Percentiles rank a stretch among this genome's conserved stretches.
Evolutionary conservation across 345 rosid species (phyloP).

Genomic region (Eutrema japonicum): DNA sequence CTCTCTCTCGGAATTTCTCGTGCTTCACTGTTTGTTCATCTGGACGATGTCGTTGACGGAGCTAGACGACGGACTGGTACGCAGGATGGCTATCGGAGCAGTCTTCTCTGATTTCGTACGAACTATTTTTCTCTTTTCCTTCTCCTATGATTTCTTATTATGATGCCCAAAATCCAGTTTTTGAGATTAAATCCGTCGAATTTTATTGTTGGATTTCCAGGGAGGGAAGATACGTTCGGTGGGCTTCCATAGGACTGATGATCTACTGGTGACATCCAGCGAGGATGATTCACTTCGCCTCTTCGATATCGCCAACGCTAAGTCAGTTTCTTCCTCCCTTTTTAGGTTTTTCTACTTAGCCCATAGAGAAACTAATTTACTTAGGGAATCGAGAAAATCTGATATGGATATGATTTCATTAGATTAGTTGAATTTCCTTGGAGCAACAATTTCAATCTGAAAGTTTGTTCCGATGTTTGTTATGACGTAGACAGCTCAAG

Average conservation of each 20-base stretch:
- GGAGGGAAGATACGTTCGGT: constrained; percentile 85
- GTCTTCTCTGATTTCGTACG: constrained; percentile 93
- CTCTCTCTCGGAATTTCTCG: constrained; percentile 1
- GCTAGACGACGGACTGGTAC: constrained; percentile 70
- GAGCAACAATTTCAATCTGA: constrained; percentile 7
- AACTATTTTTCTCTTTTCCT: not conserved
- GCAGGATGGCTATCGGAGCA: constrained; percentile 92
- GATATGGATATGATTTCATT: not conserved
- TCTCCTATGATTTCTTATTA: not conserved
- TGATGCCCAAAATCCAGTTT: not conserved
- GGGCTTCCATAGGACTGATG: constrained; percentile 94
- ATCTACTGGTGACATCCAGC: constrained; percentile 83
- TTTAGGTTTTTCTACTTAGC: constrained; percentile 25
- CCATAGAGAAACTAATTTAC: not conserved
- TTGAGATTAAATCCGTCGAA: not conserved
- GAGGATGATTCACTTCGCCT: constrained; percentile 96
- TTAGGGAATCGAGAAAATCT: not conserved
- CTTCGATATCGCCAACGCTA: constrained; percentile 87
- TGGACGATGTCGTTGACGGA: constrained; percentile 58
- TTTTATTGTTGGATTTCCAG: constrained; percentile 41
- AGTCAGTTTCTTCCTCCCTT: constrained; percentile 54
- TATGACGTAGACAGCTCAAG: constrained; percentile 70
- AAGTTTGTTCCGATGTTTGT: constrained; percentile 16
- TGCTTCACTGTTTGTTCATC: constrained; percentile 20
- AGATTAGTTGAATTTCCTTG: not conserved